phyloP scores from a whole-genome alignment of 192 early-diverging fungal species.

The Dissophora globulifera region DNA sequence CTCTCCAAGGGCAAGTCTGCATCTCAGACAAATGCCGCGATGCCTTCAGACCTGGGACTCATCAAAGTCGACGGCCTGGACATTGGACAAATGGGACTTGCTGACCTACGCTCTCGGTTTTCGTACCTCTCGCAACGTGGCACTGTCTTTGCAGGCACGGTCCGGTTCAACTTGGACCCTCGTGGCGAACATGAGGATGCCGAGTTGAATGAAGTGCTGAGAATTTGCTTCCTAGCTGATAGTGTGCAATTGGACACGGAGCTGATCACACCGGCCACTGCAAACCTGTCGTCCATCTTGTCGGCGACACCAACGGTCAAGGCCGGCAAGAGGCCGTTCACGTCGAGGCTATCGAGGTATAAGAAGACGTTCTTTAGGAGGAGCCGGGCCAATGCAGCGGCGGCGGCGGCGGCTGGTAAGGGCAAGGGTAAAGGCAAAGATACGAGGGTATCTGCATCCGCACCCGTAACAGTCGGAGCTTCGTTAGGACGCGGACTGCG shows the following conservation, averaged over 20 bases:
- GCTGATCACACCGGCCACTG: constrained; percentile 40
- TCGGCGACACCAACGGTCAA: no score
- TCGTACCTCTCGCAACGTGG: constrained; percentile 34
- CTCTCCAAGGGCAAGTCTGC: constrained; percentile 4
- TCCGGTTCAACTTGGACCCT: constrained; percentile 80
- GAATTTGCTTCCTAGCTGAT: constrained; percentile 54
- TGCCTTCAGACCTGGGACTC: constrained; percentile 55
- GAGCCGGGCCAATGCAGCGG: constrained; percentile 12
- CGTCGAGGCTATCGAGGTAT: constrained; percentile 13
- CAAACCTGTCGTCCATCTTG: neutral
- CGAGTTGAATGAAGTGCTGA: constrained; percentile 75
- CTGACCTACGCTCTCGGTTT: constrained; percentile 61
- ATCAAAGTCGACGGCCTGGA: constrained; percentile 76
- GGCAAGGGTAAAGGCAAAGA: constrained; percentile 23
- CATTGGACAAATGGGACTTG: constrained; percentile 64
- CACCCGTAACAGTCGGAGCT: constrained; percentile 21
- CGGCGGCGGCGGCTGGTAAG: no score
- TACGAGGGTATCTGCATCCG: constrained; percentile 1
- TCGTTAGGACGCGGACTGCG: constrained; percentile 23
- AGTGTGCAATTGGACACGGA: constrained; percentile 44
- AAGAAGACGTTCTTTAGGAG: constrained; percentile 24
- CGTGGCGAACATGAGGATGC: constrained; percentile 68
- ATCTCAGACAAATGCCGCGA: neutral
- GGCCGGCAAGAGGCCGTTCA: no score
- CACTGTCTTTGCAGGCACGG: constrained; percentile 44